phyloP scores from a whole-genome alignment of 306 rosid genomes.

The Vicia villosa region DNA sequence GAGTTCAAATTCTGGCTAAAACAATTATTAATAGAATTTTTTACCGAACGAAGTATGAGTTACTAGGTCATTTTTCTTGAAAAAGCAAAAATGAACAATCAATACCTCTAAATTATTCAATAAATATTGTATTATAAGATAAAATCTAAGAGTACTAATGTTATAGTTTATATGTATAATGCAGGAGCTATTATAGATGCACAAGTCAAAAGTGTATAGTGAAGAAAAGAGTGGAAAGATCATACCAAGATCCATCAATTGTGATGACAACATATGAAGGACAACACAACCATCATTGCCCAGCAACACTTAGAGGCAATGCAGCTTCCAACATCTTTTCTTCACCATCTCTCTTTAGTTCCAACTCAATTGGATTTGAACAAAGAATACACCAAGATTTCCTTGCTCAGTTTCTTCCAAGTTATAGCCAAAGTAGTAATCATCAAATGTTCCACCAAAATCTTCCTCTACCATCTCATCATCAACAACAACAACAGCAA shows the following conservation, averaged over 20 bases:
- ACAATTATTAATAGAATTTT: too few species aligned
- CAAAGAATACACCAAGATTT: slow-evolving; percentile 57
- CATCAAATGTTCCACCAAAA: slow-evolving; percentile 48
- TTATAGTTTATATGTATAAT: background rate
- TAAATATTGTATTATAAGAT: background rate
- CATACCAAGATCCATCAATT: slow-evolving; percentile 69
- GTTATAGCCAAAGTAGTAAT: slow-evolving; percentile 37
- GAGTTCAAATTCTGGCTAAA: too few species aligned
- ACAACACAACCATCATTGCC: slow-evolving; percentile 83
- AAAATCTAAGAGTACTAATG: background rate
- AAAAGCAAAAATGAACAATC: too few species aligned
- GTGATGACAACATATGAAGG: slow-evolving; percentile 95
- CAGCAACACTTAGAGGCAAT: slow-evolving; percentile 74
- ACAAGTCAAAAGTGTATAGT: slow-evolving; percentile 77
- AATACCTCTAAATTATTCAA: background rate
- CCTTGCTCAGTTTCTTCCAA: slow-evolving; percentile 68
- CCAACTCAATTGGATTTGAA: slow-evolving; percentile 39
- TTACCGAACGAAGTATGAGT: too few species aligned
- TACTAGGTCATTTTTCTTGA: too few species aligned
- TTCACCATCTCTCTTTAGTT: slow-evolving; percentile 46
- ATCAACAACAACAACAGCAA: slow-evolving; percentile 32
- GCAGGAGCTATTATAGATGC: slow-evolving; percentile 92
- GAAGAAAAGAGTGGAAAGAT: slow-evolving; percentile 85
- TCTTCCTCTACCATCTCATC: slow-evolving; percentile 24
- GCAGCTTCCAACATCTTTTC: slow-evolving; percentile 57